A percentile compares a stretch with the other conserved stretches of the same genome.
These are phyloP conservation scores for Lachnum nothofagi DNA, from an alignment of 2,329 filamentous ascomycete species.

Conservation along the genomic window DNA sequence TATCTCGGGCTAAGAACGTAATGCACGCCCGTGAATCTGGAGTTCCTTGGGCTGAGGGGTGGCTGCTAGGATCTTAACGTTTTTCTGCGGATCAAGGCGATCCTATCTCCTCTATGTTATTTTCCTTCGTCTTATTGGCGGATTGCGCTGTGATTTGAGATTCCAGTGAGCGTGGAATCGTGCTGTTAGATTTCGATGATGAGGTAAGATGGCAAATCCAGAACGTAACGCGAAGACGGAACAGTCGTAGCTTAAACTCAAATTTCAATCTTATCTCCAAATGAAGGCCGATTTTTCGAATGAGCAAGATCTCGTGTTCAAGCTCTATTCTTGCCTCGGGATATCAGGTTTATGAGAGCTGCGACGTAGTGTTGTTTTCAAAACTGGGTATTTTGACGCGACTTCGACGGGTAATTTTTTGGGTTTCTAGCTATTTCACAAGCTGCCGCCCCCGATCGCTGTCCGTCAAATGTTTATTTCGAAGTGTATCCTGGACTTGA, in stretches of 20 bases:
- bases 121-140: slow-evolving; percentile 1
- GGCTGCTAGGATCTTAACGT: background rate
- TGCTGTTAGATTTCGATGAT: slow-evolving; percentile 11
- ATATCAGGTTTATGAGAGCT: background rate
- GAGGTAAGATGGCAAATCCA: slow-evolving; percentile 14
- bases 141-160: background rate
- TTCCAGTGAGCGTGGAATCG: slow-evolving; percentile 8
- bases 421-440: background rate
- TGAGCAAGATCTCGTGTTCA: slow-evolving; percentile 3
- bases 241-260: slow-evolving; percentile 14
- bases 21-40: slow-evolving; percentile 1
- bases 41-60: slow-evolving; percentile 11
- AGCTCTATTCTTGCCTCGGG: slow-evolving; percentile 8
- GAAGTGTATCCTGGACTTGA: slow-evolving; percentile 6
- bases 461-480: slow-evolving; percentile 25
- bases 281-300: slow-evolving; percentile 10
- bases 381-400: slow-evolving; percentile 2
- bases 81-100: too few species aligned
- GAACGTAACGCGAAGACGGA: slow-evolving; percentile 4
- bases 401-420: slow-evolving; percentile 9
- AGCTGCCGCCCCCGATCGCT: slow-evolving; percentile 17
- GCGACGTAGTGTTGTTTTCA: background rate
- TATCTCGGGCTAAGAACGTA: background rate
- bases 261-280: slow-evolving; percentile 11
- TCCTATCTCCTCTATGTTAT: background rate